Evolutionary conservation across 176 grass and related monocot genomes (phyloP), one percentile per base, ranked within the genome.

Genomic region (Eragrostis curvula): DNA sequence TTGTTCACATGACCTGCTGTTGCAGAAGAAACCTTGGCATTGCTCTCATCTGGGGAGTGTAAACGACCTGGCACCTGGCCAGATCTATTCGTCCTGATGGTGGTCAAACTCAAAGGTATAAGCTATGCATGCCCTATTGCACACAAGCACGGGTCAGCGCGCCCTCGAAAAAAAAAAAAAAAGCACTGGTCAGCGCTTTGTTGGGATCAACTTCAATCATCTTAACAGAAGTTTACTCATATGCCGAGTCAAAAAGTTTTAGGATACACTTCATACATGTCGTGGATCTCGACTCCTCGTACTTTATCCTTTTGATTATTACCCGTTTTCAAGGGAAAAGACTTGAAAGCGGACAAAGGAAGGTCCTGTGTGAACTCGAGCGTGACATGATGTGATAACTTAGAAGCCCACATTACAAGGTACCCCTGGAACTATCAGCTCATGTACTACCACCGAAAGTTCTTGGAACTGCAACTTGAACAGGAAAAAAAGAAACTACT

Each of bases 1-100:
- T 52, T 12, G 71, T 73, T 79, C 36, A 24, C 47, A 79, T 79
- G 61, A 79, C 44, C 62, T 79, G 44, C 41, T 13, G 15, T 16
- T 42, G 20, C 29, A 64, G 24, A 27, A n/a, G 5, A 36, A 44
- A 28, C 44, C 18, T 65, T 28, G 66, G 18, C 46, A 58, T 29
- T 46, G 32, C 24, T 32, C 23, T 48, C n/a, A 28, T 49, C 75
- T 20, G 30, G 55, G 51, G 74, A 13, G 53, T 32, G 50, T 16
- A 12, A 15, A 41, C 25, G 40, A 43, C 17, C 3, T 57, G 50
- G 29, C 40, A 64, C 18, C 23, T 48, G 56, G 49, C 68, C 12
- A 10, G 7, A 47, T 23, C 2, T 30, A 15, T 53, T 46, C n/a
- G 20, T 77, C 49, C 14, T 70, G 42, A 58, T 5, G 42, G 65